Evolutionary conservation across 495 filamentous ascomycete genomes (phyloP).

Genomic region (Clohesyomyces aquaticus): DNA sequence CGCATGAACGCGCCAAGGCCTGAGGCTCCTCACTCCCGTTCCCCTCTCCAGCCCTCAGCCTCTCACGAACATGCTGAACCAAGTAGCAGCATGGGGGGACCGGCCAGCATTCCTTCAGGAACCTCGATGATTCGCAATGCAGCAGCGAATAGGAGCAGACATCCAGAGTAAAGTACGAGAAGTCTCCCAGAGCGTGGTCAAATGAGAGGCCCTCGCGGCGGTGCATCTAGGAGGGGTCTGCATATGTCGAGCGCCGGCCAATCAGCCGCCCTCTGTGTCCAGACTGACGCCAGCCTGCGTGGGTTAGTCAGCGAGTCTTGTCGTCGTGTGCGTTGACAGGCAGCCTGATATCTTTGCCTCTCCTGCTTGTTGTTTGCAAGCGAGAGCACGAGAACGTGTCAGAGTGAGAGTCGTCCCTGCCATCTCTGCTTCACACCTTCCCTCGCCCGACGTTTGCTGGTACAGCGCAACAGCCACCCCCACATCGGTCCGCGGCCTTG

Average conservation of each 20-base stretch:
- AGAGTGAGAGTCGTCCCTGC: background rate
- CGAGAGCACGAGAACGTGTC: too few relatives aligned
- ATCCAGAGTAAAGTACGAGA: too few relatives aligned
- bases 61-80: too few relatives aligned
- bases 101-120: too few relatives aligned
- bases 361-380: background rate
- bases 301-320: background rate
- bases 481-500: background rate
- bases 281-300: background rate
- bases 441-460: background rate
- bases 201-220: too few relatives aligned
- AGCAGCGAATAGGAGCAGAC: too few relatives aligned
- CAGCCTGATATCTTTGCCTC: background rate
- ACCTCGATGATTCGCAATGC: too few relatives aligned
- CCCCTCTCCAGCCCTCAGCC: too few relatives aligned
- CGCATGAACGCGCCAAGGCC: background rate
- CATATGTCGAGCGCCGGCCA: background rate
- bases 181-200: too few relatives aligned
- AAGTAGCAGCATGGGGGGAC: too few relatives aligned
- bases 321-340: background rate
- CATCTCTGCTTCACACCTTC: background rate
- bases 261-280: background rate
- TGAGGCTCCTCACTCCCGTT: background rate
- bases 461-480: constrained; percentile 1
- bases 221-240: background rate